Conservation (phyloP, 2,329 filamentous ascomycete genomes). For the Ophiostoma piceae region DNA sequence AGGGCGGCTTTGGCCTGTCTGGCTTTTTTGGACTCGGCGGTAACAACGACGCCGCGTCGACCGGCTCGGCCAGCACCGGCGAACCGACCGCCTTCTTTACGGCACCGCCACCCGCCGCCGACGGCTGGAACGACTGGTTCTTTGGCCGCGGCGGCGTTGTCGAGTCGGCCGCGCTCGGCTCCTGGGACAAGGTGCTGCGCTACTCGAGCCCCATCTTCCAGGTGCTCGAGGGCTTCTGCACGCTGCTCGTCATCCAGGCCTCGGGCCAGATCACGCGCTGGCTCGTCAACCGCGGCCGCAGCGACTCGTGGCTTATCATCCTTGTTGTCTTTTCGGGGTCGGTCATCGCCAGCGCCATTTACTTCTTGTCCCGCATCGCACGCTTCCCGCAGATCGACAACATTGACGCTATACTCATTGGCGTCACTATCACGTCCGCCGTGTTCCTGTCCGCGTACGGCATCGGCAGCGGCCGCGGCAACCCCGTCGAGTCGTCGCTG, state of each 20-base stretch:
- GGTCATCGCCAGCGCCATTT: constrained; percentile 86
- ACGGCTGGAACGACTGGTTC: constrained; percentile 74
- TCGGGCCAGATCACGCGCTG: constrained; percentile 90
- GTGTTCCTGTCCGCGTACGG: constrained; percentile 92
- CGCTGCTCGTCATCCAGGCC: constrained; percentile 88
- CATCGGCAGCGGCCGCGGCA: constrained; percentile 88
- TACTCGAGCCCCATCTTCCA: constrained; percentile 96
- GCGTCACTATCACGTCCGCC: constrained; percentile 84
- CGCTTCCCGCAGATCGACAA: constrained; percentile 91
- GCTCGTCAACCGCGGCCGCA: constrained; percentile 87
- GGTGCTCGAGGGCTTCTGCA: constrained; percentile 93
- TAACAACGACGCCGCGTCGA: not conserved
- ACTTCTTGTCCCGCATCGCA: constrained; percentile 93
- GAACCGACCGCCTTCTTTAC: constrained; percentile 1
- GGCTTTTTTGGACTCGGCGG: constrained; percentile 22
- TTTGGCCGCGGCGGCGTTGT: constrained; percentile 81
- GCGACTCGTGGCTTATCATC: constrained; percentile 94
- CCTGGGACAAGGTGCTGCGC: constrained; percentile 80
- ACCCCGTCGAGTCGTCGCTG: constrained; percentile 89
- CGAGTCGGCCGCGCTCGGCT: constrained; percentile 72
- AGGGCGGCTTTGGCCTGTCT: constrained; percentile 17
- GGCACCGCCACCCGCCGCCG: constrained; percentile 44
- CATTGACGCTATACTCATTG: constrained; percentile 86
- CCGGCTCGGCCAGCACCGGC: constrained; percentile 7
- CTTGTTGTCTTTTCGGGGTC: constrained; percentile 83